A percentile compares a stretch with the other conserved stretches of the same genome.
Evolutionary conservation across 257 asterid genomes (phyloP).

Genomic region (Solanum clarkiae): DNA sequence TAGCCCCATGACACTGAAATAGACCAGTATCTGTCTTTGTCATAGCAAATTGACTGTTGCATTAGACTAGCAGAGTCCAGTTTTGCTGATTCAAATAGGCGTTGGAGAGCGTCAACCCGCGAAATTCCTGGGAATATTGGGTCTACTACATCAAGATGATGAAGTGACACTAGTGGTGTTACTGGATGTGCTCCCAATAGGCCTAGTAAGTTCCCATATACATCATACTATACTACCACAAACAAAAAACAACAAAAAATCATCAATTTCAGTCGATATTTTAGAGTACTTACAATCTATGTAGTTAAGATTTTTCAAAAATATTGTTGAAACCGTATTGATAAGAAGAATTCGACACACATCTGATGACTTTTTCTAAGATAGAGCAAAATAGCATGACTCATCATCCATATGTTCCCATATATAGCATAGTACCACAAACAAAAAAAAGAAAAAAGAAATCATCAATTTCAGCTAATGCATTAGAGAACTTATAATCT

Average conservation of each 20-base stretch:
- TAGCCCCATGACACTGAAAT: slow-evolving; percentile 58
- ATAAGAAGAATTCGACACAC: too few relatives aligned
- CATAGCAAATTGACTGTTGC: slow-evolving; percentile 67
- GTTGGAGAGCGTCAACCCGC: slow-evolving; percentile 21
- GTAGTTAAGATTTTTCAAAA: not conserved
- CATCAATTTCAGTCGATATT: not conserved
- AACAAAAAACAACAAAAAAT: not conserved
- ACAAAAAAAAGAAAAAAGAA: too few relatives aligned
- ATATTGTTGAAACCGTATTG: too few relatives aligned
- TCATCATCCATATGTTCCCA: not conserved
- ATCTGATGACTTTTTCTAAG: not conserved
- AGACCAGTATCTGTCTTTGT: slow-evolving; percentile 37
- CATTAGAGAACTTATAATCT: not conserved
- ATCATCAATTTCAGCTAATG: not conserved
- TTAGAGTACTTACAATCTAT: not conserved
- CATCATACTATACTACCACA: slow-evolving; percentile 39
- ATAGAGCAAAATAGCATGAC: not conserved
- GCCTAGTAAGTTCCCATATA: slow-evolving; percentile 56
- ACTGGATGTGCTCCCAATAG: slow-evolving; percentile 57
- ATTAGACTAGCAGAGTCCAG: slow-evolving; percentile 49
- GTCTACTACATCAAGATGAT: slow-evolving; percentile 60
- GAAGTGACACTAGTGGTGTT: slow-evolving; percentile 43
- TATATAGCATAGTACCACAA: not conserved
- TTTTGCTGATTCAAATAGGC: slow-evolving; percentile 24
- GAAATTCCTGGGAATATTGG: slow-evolving; percentile 49